Evolutionary conservation across 805 yeast genomes (phyloP).

Genomic region (Candida verbasci): DNA sequence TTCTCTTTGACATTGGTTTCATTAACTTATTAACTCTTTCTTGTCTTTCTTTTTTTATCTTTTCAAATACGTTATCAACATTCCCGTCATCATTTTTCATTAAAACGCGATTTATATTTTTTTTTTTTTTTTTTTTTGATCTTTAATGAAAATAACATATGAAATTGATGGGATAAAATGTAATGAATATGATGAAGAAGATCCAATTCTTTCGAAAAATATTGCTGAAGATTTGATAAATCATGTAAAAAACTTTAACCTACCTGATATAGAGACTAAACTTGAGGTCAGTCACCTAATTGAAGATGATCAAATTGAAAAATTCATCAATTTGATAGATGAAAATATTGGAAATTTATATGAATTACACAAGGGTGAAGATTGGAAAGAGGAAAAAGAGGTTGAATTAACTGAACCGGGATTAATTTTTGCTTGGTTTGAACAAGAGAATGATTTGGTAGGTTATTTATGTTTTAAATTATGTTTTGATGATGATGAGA

Average conservation of each 20-base stretch:
- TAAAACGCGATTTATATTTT: neutral
- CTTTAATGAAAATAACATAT: constrained; percentile 3
- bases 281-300: constrained; percentile 6
- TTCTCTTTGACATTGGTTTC: constrained; percentile 15
- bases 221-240: constrained; percentile 11
- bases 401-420: constrained; percentile 48
- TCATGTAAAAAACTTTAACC: constrained; percentile 1
- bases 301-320: constrained; percentile 2
- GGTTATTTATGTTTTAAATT: constrained; percentile 47
- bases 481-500: constrained; percentile 34
- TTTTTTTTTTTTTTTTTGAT: neutral
- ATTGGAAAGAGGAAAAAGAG: constrained; percentile 39
- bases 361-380: constrained; percentile 23
- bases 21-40: constrained; percentile 12
- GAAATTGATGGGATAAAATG: constrained; percentile 3
- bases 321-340: constrained; percentile 21
- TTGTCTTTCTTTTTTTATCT: constrained; percentile 15
- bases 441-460: constrained; percentile 14
- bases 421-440: constrained; percentile 38
- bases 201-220: constrained; percentile 13
- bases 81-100: neutral
- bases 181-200: constrained; percentile 13
- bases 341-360: constrained; percentile 26
- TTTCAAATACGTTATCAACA: constrained; percentile 10
- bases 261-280: neutral